phyloP scores from a whole-genome alignment of 768 basidiomycete genomes.

The Trametes cingulata region DNA sequence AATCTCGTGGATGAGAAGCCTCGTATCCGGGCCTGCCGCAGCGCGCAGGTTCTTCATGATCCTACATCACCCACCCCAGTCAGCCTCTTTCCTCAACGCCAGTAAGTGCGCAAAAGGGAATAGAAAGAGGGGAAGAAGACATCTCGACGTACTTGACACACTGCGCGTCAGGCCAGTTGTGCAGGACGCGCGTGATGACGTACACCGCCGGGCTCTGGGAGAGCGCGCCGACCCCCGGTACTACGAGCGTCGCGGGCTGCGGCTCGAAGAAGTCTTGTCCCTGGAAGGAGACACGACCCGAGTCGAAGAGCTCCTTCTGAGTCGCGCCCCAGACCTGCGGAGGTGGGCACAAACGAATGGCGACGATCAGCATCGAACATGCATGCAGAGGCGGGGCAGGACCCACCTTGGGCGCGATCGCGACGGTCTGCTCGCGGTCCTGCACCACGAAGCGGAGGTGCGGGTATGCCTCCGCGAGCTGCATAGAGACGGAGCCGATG shows the following conservation, averaged over 20 bases:
- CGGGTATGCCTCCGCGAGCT: conserved; percentile 19
- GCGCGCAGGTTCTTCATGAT: conserved; percentile 9
- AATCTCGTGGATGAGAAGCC: conserved; percentile 8
- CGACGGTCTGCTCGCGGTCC: conserved; percentile 20
- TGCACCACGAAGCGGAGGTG: conserved; percentile 22
- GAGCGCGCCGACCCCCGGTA: conserved; percentile 10
- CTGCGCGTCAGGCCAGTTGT: conserved; percentile 16
- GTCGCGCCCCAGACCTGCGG: conserved; percentile 10
- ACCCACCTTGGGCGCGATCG: conserved; percentile 39
- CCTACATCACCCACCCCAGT: not conserved
- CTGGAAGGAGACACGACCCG: conserved; percentile 10
- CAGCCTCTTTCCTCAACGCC: no score
- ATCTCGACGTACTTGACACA: conserved; percentile 7
- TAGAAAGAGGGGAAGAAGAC: not conserved
- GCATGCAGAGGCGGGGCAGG: no score
- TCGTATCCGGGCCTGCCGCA: conserved; percentile 14
- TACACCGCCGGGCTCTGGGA: conserved; percentile 10
- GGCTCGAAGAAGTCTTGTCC: conserved; percentile 17
- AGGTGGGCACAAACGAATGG: no score
- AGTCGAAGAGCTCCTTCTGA: conserved; percentile 15
- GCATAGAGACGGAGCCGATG: conserved; percentile 21
- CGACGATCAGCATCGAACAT: not conserved
- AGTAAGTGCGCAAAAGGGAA: not conserved
- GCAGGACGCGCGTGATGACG: conserved; percentile 11
- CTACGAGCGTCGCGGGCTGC: conserved; percentile 6